Conservation (phyloP, 495 filamentous ascomycete species). For the Penicillium lividum region DNA sequence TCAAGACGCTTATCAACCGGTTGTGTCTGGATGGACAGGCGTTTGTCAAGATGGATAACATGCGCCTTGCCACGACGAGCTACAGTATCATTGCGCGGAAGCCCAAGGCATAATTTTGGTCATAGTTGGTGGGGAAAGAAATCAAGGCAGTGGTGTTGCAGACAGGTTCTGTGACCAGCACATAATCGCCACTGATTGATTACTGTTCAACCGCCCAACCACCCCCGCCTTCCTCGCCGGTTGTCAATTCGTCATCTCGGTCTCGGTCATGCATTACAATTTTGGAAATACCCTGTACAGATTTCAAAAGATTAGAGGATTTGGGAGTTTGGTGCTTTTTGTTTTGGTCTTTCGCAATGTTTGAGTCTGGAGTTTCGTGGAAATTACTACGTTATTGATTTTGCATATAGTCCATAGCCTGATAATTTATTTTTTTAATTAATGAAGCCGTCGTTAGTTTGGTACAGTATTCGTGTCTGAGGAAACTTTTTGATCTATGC, state of each 20-base stretch:
- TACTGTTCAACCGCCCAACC: background rate
- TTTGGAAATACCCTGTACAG: constrained; percentile 26
- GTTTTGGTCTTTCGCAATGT: constrained; percentile 4
- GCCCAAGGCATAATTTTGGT: constrained; percentile 31
- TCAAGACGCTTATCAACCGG: constrained; percentile 64
- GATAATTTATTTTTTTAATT: background rate
- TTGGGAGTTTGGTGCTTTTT: constrained; percentile 9
- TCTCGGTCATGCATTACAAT: constrained; percentile 3
- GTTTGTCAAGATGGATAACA: constrained; percentile 63
- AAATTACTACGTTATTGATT: background rate
- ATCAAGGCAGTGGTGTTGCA: background rate
- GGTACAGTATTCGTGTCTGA: background rate
- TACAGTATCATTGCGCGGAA: constrained; percentile 64
- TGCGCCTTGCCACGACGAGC: constrained; percentile 60
- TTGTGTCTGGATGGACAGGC: constrained; percentile 60
- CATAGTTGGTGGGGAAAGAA: background rate
- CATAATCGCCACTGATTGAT: background rate
- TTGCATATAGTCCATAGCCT: constrained; percentile 6
- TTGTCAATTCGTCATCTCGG: constrained; percentile 1
- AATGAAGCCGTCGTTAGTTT: background rate
- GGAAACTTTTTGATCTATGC: background rate
- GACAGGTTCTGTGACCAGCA: background rate
- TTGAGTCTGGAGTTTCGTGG: constrained; percentile 1
- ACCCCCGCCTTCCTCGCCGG: background rate
- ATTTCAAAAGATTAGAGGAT: constrained; percentile 20